Conservation (phyloP, 2,329 filamentous ascomycete species). For the Leptographium procerum region DNA sequence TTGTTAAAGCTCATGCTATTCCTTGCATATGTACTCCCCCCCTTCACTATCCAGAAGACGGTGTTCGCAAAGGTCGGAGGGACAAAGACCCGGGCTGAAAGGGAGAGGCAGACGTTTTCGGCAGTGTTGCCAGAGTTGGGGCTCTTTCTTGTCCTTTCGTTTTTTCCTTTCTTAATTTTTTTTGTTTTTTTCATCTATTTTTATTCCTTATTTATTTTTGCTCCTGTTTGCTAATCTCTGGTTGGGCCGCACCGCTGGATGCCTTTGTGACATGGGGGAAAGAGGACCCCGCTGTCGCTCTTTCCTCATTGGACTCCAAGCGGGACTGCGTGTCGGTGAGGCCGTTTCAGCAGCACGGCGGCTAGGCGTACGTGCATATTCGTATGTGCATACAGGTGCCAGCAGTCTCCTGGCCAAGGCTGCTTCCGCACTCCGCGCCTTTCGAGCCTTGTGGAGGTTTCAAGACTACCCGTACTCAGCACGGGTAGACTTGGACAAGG, state of each 20-base stretch:
- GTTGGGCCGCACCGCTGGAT: background rate
- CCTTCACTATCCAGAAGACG: background rate
- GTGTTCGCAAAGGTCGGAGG: background rate
- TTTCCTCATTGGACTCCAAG: background rate
- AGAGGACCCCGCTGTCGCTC: background rate
- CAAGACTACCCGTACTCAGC: too few relatives aligned
- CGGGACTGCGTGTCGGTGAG: background rate
- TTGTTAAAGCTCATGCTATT: background rate
- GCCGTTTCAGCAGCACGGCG: background rate
- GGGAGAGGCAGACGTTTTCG: slow-evolving; percentile 7
- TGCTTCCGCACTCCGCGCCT: background rate
- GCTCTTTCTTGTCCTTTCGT: background rate
- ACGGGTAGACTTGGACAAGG: too few relatives aligned
- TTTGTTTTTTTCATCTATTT: background rate
- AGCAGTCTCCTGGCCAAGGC: background rate
- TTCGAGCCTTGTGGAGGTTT: too few relatives aligned
- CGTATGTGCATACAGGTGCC: background rate
- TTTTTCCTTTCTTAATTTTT: background rate
- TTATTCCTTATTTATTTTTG: background rate
- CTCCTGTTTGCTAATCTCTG: background rate
- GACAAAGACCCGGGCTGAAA: background rate
- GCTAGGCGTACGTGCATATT: background rate
- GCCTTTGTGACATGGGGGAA: background rate
- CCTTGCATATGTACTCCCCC: background rate
- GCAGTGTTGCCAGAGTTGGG: slow-evolving; percentile 7